Evolutionary conservation across 176 grass and related monocot genomes (phyloP).

Genomic region (Calamus simplicifolius): DNA sequence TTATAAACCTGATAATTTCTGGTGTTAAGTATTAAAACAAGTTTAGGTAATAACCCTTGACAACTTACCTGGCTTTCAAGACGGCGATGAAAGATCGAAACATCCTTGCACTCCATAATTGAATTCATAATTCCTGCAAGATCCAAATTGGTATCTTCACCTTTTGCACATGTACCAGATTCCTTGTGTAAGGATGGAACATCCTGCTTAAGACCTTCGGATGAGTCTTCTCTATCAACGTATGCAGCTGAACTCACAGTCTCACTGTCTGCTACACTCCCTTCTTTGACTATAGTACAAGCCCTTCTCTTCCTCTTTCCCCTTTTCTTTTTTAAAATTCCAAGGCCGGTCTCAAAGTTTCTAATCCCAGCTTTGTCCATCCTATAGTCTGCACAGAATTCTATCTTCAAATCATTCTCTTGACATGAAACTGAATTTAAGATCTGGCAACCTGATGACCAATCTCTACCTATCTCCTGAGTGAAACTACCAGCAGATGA

Average conservation of each 20-base stretch:
- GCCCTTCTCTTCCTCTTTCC: constrained; percentile 38
- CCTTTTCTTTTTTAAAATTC: constrained; percentile 66
- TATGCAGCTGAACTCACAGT: constrained; percentile 33
- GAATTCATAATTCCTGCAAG: constrained; percentile 44
- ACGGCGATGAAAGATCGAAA: constrained; percentile 45
- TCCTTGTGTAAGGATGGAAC: not conserved
- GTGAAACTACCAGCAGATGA: constrained; percentile 68
- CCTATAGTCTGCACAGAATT: not conserved
- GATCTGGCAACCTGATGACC: constrained; percentile 23
- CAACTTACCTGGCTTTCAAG: constrained; percentile 71
- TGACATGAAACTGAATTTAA: constrained; percentile 28
- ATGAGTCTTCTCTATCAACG: constrained; percentile 30
- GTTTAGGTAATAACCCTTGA: too few relatives aligned
- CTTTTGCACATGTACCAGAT: constrained; percentile 5
- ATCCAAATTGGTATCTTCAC: constrained; percentile 25
- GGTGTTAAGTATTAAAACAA: too few relatives aligned
- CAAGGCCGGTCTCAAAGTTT: constrained; percentile 32
- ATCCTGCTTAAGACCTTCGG: constrained; percentile 22
- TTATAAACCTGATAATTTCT: too few relatives aligned
- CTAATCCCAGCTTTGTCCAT: constrained; percentile 1
- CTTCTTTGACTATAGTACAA: constrained; percentile 19
- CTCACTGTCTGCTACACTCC: constrained; percentile 24
- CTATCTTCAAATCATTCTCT: constrained; percentile 28
- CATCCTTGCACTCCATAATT: constrained; percentile 53
- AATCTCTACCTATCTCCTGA: constrained; percentile 38